These are phyloP conservation scores for Eucalyptus guilfoylei DNA, from an alignment of 345 rosid genomes.

Conservation along the genomic window DNA sequence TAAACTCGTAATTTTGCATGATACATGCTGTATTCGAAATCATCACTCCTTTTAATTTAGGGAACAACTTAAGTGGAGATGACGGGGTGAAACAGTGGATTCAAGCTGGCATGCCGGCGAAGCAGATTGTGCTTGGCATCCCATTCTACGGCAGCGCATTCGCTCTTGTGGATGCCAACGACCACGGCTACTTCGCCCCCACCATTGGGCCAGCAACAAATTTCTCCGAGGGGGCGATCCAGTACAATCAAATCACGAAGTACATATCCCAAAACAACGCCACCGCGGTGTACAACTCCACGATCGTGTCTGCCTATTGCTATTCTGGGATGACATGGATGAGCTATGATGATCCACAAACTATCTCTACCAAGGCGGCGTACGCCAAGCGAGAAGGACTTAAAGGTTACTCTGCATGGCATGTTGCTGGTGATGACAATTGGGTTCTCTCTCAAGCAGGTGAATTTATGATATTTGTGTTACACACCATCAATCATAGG, in stretches of 20 bases:
- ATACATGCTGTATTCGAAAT: neutral
- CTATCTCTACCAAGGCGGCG: constrained; percentile 29
- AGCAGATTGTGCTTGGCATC: constrained; percentile 45
- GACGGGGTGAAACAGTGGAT: constrained; percentile 51
- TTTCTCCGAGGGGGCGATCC: no score
- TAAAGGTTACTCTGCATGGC: constrained; percentile 75
- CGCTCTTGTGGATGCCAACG: constrained; percentile 30
- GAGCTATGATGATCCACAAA: constrained; percentile 39
- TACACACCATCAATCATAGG: no score
- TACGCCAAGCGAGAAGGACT: constrained; percentile 31
- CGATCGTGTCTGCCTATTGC: constrained; percentile 37
- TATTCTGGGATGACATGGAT: constrained; percentile 47
- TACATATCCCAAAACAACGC: constrained; percentile 22
- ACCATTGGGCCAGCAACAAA: no score
- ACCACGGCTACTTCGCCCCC: constrained; percentile 11
- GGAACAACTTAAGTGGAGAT: constrained; percentile 30
- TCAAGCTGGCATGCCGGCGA: constrained; percentile 25
- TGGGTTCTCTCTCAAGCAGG: constrained; percentile 15
- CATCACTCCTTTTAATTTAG: neutral
- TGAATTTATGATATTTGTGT: neutral
- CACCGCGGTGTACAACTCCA: constrained; percentile 19
- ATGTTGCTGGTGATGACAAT: constrained; percentile 34
- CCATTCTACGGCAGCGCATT: constrained; percentile 56
- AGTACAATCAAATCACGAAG: constrained; percentile 9
- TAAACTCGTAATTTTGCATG: neutral